phyloP scores from a whole-genome alignment of 768 basidiomycete species.

The Sutorius australiensis region DNA sequence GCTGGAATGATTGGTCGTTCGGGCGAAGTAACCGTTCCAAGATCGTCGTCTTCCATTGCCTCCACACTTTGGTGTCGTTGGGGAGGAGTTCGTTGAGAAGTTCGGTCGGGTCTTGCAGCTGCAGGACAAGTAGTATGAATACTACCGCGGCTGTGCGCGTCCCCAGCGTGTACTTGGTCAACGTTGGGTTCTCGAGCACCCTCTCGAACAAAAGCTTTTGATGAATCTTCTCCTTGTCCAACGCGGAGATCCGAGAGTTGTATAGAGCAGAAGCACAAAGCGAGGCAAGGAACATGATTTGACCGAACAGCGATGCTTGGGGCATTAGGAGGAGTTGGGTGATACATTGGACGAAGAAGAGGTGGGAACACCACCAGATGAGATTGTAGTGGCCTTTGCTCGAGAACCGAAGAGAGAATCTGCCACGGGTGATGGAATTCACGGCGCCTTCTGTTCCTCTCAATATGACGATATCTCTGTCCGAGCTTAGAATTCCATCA shows the following conservation, averaged over 20 bases:
- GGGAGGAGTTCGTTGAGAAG: slow-evolving; percentile 16
- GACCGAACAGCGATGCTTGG: slow-evolving; percentile 26
- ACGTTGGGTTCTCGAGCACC: slow-evolving; percentile 8
- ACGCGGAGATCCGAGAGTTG: slow-evolving; percentile 19
- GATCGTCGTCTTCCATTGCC: slow-evolving; percentile 16
- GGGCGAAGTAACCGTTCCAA: background rate
- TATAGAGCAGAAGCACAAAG: slow-evolving; percentile 26
- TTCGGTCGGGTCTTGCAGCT: background rate
- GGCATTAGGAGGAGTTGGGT: slow-evolving; percentile 30
- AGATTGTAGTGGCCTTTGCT: slow-evolving; percentile 6
- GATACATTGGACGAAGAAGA: slow-evolving; percentile 23
- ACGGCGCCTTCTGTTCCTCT: slow-evolving; percentile 27
- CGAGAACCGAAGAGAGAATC: slow-evolving; percentile 23
- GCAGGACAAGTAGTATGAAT: slow-evolving; percentile 14
- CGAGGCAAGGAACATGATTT: slow-evolving; percentile 29
- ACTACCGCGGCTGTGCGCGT: slow-evolving; percentile 18
- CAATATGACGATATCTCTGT: slow-evolving; percentile 22
- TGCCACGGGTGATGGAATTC: slow-evolving; percentile 28
- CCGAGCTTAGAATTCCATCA: slow-evolving; percentile 25
- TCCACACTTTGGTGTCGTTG: slow-evolving; percentile 23
- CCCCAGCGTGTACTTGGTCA: slow-evolving; percentile 15
- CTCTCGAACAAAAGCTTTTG: slow-evolving; percentile 8
- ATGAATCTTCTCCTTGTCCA: slow-evolving; percentile 31
- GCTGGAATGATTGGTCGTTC: background rate
- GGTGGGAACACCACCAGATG: slow-evolving; percentile 20